Base-by-base conservation (phyloP, 441 rosid species). In the Daphne laureola region DNA sequence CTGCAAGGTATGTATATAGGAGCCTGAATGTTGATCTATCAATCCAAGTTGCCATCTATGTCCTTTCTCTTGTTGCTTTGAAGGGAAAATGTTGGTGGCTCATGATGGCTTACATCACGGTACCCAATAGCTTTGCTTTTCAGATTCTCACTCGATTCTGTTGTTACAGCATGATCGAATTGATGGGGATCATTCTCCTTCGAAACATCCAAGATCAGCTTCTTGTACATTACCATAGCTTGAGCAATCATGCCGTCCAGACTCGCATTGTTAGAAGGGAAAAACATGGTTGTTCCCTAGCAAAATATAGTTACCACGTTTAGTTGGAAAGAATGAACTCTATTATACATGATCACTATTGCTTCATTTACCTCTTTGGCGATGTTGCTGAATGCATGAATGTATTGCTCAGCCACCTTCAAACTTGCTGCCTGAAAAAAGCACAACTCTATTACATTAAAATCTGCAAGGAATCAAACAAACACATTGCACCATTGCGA, bases 261-360 rank as follows among this genome's bases (percentile, higher is more conserved):
- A 63, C 78, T 84, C 16, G 65, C 73, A 41, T 82, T 66, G 42
- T 81, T 17, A 54, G 84, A 76, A 1, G 98, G 98, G 73, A 92
- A 93, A 74, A 92, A 62, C 81, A 92, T 66, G 40, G 98, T 92
- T 59, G 94, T 92, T 41, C 95, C 81, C 97, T 89, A 54, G 27
- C 5, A 44, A 48, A 65, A 56, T 5, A 23, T 21, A 21, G 3
- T 6, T 23, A 52, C 17, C 48, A 40, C 12, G 12, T 51, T 13
- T 15, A 26, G 27, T 17, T 62, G 40, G 42, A 47, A 40, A 3
- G n/a, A 47, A 54, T 15, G 13, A 31, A n/a, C 31, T 3, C 17
- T 0, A 18, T 3, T 5, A n/a, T 8, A 45, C n/a, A 51, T 42
- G 3, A 16, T 13, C 3, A 5, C 27, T 44, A 31, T 14, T 12